Percentiles rank a stretch among this genome's conserved stretches.
Evolutionary conservation across 108 stramenopile species (phyloP).

Genomic region (Pseudonitzschia multiseries): DNA sequence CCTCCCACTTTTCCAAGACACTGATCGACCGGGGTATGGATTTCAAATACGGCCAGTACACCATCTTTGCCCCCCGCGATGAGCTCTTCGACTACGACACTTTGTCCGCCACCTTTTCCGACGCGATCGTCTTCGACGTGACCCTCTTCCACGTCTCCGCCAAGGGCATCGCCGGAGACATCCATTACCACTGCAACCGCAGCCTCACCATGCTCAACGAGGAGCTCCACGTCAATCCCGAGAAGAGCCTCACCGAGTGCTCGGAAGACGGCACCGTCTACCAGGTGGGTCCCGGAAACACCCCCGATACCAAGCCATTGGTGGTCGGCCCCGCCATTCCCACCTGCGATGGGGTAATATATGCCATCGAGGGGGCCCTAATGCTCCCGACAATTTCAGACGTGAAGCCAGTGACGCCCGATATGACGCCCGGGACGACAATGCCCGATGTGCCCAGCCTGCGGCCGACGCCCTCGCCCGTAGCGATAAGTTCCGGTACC

Average conservation of each 20-base stretch:
- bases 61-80: constrained; percentile 1
- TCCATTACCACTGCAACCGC: not conserved
- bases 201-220: constrained; percentile 4
- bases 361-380: not conserved
- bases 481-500: too few relatives aligned
- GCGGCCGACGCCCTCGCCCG: too few relatives aligned
- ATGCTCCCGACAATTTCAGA: constrained; percentile 2
- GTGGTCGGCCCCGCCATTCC: not conserved
- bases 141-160: constrained; percentile 1
- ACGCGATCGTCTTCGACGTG: not conserved
- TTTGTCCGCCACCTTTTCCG: not conserved
- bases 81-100: not conserved
- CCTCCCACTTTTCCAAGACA: not conserved
- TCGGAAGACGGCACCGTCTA: not conserved
- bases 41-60: constrained; percentile 13
- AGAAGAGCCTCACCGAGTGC: not conserved
- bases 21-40: not conserved
- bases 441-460: too few relatives aligned
- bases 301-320: not conserved
- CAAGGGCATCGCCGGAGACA: not conserved
- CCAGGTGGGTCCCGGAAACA: constrained; percentile 11
- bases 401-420: not conserved
- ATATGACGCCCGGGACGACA: too few relatives aligned
- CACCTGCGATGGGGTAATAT: not conserved
- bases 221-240: constrained; percentile 1